These are phyloP conservation scores for Erodium moschatum DNA, from an alignment of 441 rosid species.

Conservation along the genomic window DNA sequence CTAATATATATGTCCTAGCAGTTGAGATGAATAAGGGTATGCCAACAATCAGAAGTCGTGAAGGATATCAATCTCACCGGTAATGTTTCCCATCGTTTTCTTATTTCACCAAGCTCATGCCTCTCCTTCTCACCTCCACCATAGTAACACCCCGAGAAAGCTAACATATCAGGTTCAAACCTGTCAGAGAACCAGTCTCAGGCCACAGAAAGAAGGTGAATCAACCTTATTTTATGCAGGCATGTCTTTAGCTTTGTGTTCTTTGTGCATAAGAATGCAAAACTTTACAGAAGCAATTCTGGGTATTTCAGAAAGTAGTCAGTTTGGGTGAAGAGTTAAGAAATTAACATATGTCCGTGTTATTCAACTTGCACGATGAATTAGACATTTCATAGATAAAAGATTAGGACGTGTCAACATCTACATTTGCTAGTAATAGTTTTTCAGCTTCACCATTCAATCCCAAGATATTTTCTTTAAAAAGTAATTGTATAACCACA, in stretches of 20 bases:
- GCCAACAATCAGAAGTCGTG: slow-evolving; percentile 14
- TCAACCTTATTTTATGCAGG: background rate
- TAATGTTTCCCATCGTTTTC: slow-evolving; percentile 91
- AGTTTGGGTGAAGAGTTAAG: no score
- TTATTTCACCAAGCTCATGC: slow-evolving; percentile 76
- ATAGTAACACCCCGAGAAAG: slow-evolving; percentile 95
- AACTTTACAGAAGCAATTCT: no score
- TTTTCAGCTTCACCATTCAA: background rate
- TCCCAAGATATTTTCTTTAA: no score
- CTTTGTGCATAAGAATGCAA: no score
- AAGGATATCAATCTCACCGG: slow-evolving; percentile 57
- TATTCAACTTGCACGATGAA: no score
- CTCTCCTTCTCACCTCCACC: slow-evolving; percentile 97
- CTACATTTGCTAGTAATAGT: background rate
- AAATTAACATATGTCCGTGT: no score
- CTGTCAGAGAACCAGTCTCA: slow-evolving; percentile 33
- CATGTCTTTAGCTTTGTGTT: no score
- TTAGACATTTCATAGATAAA: no score
- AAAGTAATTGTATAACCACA: background rate
- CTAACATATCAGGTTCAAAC: slow-evolving; percentile 98
- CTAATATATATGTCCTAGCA: background rate
- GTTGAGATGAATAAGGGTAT: slow-evolving; percentile 6
- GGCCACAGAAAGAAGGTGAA: slow-evolving; percentile 8
- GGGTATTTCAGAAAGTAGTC: no score
- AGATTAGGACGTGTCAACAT: no score